Evolutionary conservation across 2,329 filamentous ascomycete species (phyloP).

Genomic region (Rhexocercosporidium sp.): DNA sequence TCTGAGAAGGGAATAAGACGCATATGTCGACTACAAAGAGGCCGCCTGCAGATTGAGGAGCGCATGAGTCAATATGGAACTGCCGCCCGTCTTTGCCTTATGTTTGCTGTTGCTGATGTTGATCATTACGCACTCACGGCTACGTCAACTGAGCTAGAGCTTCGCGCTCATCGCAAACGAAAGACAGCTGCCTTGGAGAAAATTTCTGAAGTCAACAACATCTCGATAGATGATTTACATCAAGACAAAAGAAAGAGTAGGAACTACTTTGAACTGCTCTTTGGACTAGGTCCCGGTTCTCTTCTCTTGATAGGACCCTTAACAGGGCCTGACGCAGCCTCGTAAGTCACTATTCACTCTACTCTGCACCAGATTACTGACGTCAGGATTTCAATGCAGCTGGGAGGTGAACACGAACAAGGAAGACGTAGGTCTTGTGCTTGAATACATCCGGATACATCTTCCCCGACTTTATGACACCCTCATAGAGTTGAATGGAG

Average conservation of each 20-base stretch:
- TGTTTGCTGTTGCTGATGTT: background rate
- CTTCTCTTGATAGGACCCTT: no score
- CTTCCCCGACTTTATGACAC: background rate
- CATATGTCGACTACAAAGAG: background rate
- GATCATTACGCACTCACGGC: background rate
- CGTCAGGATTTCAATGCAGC: constrained; percentile 9
- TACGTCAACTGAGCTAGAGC: background rate
- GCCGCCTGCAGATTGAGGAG: background rate
- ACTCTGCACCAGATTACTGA: background rate
- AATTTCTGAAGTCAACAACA: background rate
- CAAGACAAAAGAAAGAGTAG: background rate
- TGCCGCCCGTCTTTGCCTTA: constrained; percentile 3
- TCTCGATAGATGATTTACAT: background rate
- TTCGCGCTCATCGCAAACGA: background rate
- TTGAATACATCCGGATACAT: background rate
- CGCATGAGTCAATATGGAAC: background rate
- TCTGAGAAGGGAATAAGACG: background rate
- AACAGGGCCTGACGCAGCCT: background rate
- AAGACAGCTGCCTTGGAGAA: background rate
- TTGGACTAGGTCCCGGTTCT: background rate
- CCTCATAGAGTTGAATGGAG: constrained; percentile 5
- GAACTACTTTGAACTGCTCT: background rate
- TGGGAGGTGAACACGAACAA: constrained; percentile 5
- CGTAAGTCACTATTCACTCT: background rate
- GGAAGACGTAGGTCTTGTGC: background rate